These are phyloP conservation scores for Croton laevigatus DNA, from an alignment of 441 rosid species.

Conservation along the genomic window DNA sequence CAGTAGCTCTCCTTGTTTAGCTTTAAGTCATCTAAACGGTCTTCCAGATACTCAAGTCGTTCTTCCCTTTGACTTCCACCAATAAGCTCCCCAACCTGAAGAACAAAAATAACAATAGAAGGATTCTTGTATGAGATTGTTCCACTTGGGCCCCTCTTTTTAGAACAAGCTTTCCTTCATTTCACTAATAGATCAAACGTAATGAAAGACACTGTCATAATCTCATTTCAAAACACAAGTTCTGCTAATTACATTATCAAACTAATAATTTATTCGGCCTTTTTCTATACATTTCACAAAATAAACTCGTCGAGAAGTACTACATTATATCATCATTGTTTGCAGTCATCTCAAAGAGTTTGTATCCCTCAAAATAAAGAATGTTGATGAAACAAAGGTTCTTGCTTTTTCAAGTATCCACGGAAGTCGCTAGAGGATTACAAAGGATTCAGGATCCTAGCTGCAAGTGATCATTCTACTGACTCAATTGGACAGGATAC, in stretches of 20 bases:
- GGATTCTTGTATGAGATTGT: neutral
- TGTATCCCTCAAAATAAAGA: neutral
- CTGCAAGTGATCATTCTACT: neutral
- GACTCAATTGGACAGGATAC: too few relatives aligned
- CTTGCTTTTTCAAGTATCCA: neutral
- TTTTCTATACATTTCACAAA: neutral
- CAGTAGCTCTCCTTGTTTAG: conserved; percentile 80
- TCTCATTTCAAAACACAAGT: neutral
- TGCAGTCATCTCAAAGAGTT: neutral
- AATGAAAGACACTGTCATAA: neutral
- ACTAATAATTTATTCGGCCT: neutral
- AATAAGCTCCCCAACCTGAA: conserved; percentile 85
- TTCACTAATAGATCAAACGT: neutral
- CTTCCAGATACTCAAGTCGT: conserved; percentile 77
- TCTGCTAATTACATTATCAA: neutral
- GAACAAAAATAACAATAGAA: conserved; percentile 2
- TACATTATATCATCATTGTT: neutral
- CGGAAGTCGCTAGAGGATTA: neutral
- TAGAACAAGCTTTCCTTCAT: neutral
- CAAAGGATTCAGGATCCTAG: neutral
- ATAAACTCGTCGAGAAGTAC: neutral
- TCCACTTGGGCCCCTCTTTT: neutral
- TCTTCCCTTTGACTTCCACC: conserved; percentile 99
- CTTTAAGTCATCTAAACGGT: conserved; percentile 66
- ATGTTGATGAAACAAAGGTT: neutral